phyloP scores from a whole-genome alignment of 768 basidiomycete genomes.

The Lentinula detonsa region DNA sequence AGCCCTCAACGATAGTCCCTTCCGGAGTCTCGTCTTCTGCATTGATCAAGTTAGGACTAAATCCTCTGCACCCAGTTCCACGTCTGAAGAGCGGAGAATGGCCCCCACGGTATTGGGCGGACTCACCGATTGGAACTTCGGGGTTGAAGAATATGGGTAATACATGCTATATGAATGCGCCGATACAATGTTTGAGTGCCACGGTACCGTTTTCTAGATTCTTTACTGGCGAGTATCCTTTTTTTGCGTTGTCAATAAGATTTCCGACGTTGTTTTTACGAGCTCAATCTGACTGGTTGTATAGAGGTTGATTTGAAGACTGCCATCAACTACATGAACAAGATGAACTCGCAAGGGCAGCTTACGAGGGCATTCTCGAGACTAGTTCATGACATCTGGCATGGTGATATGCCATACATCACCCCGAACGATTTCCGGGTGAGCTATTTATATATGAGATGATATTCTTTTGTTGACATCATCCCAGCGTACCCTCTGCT shows the following conservation, averaged over 20 bases:
- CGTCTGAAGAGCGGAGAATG: slow-evolving; percentile 68
- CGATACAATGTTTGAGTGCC: slow-evolving; percentile 92
- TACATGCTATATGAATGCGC: slow-evolving; percentile 99
- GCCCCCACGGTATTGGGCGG: slow-evolving; percentile 80
- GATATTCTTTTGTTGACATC: background rate
- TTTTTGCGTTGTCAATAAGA: slow-evolving; percentile 2
- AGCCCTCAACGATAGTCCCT: background rate
- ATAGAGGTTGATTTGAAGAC: slow-evolving; percentile 75
- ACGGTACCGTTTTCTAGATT: slow-evolving; percentile 91
- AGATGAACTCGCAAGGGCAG: slow-evolving; percentile 81
- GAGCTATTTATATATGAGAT: slow-evolving; percentile 20
- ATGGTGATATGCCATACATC: slow-evolving; percentile 76
- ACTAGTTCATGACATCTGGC: slow-evolving; percentile 83
- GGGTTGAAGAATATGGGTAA: slow-evolving; percentile 95
- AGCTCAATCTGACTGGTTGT: slow-evolving; percentile 9
- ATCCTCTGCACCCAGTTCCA: slow-evolving; percentile 27
- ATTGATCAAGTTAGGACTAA: slow-evolving; percentile 10
- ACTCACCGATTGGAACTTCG: slow-evolving; percentile 69
- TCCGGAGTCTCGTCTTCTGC: slow-evolving; percentile 15
- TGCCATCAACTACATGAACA: slow-evolving; percentile 81
- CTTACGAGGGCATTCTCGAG: slow-evolving; percentile 79
- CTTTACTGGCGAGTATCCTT: slow-evolving; percentile 64
- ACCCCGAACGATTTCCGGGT: slow-evolving; percentile 79
- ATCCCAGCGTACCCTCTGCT: slow-evolving; percentile 31
- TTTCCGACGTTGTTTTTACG: background rate